Evolutionary conservation across 805 yeast genomes (phyloP).

Genomic region (Yarrowia hollandica): DNA sequence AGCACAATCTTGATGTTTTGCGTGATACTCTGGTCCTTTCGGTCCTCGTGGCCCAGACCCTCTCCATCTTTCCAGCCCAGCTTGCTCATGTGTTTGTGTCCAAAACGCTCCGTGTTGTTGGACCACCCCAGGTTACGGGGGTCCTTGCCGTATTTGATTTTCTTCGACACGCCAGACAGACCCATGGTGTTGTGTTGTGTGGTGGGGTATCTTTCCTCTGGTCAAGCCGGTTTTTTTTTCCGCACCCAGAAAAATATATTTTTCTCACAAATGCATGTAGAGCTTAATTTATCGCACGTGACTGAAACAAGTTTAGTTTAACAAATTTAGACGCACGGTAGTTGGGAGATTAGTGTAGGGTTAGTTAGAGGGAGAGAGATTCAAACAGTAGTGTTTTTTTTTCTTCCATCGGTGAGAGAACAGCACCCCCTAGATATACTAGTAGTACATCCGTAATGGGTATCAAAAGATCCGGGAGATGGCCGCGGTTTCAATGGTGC

Average conservation of each 20-base stretch:
- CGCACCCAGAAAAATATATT: not conserved
- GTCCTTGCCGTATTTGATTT: slow-evolving; percentile 85
- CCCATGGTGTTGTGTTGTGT: slow-evolving; percentile 40
- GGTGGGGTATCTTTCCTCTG: not conserved
- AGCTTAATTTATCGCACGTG: slow-evolving; percentile 22
- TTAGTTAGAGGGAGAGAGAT: too few species aligned
- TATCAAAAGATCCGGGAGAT: too few species aligned
- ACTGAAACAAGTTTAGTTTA: not conserved
- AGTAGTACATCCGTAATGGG: too few species aligned
- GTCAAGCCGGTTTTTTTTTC: not conserved
- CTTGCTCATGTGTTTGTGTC: slow-evolving; percentile 77
- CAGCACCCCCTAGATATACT: too few species aligned
- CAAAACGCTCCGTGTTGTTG: slow-evolving; percentile 67
- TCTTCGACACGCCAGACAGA: slow-evolving; percentile 63
- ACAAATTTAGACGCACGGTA: too few species aligned
- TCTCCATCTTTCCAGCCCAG: slow-evolving; percentile 92
- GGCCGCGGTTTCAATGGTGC: too few species aligned
- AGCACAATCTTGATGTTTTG: slow-evolving; percentile 79
- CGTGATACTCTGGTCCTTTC: slow-evolving; percentile 57
- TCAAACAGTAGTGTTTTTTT: too few species aligned
- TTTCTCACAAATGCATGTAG: slow-evolving; percentile 4
- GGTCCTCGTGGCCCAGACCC: slow-evolving; percentile 66
- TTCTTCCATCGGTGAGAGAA: too few species aligned
- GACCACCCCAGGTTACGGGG: slow-evolving; percentile 97
- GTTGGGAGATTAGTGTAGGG: too few species aligned